Evolutionary conservation across 2,329 filamentous ascomycete species (phyloP), one percentile per base, ranked within the genome.

Genomic region (Fusarium graminum): DNA sequence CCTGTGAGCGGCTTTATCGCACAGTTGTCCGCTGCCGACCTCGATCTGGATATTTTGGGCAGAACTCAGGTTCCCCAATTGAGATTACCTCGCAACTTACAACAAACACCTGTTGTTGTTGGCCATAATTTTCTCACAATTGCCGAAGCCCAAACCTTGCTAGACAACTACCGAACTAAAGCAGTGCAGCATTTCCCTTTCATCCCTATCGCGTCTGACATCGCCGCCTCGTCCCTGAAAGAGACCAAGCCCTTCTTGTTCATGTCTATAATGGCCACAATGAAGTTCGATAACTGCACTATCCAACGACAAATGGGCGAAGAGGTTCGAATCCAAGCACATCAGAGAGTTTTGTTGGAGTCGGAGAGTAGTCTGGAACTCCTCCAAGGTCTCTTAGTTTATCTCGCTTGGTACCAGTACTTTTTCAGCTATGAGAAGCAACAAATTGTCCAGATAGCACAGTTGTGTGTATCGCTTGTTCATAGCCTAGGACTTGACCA

Each of bases 401-500:
- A 60, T 12, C 17, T 60, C 2, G 55, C 55, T 8, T 60, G 58
- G 58, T 60, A 60, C 6, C 58, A 60, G 16, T 60, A 60, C 26
- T 60, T 60, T 1, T 60, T 60, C 40, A 60, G 55, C 3, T 54
- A 45, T 4, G 46, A 60, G 19, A 60, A 54, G 25, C 58, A 60
- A 10, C 58, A 60, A 6, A 45, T 60, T n/a, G 46, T 60, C 4
- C 58, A 43, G 3, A 36, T 60, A 3, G 29, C 58, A 14, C 58
- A 60, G 6, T 14, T 60, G 4, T 60, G 58, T 32, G 25, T 60
- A 9, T 60, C 58, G 0, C 28, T 60, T 6, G 40, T 60, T 4
- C 46, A 60, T 3, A 60, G 7, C 7, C 19, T 60, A 3, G 58
- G 58, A 0, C 46, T 60, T 22, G 58, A 60, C 26, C 58, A 60